These are phyloP conservation scores for Biscogniauxia sp. DNA, from an alignment of 2,329 filamentous ascomycete species.

Conservation along the genomic window DNA sequence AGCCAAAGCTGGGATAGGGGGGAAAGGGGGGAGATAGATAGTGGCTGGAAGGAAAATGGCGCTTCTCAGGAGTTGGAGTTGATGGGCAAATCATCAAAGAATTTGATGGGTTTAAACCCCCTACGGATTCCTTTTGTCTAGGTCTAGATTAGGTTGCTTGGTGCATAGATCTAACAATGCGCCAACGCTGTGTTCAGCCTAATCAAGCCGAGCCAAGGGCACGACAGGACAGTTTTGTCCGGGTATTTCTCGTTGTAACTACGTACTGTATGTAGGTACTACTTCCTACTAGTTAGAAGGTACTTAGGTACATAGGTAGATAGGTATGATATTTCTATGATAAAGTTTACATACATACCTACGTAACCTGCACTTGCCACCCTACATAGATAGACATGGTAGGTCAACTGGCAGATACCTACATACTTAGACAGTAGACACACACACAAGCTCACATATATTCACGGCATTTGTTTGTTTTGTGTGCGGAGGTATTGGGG, in stretches of 20 bases:
- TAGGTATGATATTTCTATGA: too few relatives aligned
- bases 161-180: not conserved
- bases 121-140: not conserved
- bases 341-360: too few relatives aligned
- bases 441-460: too few relatives aligned
- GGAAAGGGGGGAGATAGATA: not conserved
- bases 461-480: too few relatives aligned
- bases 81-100: not conserved
- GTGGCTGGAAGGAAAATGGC: not conserved
- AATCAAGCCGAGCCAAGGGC: not conserved
- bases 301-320: too few relatives aligned
- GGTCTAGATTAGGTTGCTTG: not conserved
- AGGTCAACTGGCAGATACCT: too few relatives aligned
- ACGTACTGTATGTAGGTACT: too few relatives aligned
- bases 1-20: not conserved
- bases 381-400: too few relatives aligned
- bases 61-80: not conserved
- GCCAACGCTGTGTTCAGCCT: not conserved
- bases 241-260: not conserved
- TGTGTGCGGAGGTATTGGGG: not conserved
- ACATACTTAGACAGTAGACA: too few relatives aligned
- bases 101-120: not conserved
- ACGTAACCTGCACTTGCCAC: too few relatives aligned
- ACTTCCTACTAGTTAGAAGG: too few relatives aligned
- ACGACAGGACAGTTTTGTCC: not conserved